Percentiles rank a stretch among this genome's conserved stretches.
These are phyloP conservation scores for Pleurotus giganteus DNA, from an alignment of 768 basidiomycete genomes.

Conservation along the genomic window DNA sequence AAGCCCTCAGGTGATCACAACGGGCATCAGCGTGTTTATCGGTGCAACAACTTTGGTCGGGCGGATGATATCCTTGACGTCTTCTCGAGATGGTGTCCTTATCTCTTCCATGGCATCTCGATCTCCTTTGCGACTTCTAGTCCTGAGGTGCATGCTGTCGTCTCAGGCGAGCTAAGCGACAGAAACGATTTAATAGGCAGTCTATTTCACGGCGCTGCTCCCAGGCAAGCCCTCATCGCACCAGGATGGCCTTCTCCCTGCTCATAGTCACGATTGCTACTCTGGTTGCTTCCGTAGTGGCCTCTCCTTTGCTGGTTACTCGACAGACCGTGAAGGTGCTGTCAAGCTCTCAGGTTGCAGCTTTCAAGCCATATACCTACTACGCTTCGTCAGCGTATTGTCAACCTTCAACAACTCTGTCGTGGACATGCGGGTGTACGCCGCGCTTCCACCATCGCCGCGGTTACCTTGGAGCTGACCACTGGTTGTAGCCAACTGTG, in stretches of 20 bases:
- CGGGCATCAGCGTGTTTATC: not conserved
- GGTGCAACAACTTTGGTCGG: not conserved
- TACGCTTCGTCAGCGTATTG: conserved; percentile 13
- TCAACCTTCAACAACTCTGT: not conserved
- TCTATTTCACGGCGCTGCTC: not conserved
- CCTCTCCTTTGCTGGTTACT: not conserved
- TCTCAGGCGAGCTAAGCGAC: not conserved
- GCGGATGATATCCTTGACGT: not conserved
- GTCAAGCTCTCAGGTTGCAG: conserved; percentile 35
- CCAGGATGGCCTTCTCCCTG: not conserved
- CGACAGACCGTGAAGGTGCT: conserved; percentile 37
- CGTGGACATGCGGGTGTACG: conserved; percentile 13
- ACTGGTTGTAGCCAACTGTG: conserved; percentile 6
- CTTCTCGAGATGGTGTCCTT: not conserved
- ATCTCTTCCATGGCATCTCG: not conserved
- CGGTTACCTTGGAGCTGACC: not conserved
- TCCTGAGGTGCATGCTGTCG: not conserved
- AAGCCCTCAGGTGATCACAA: not conserved
- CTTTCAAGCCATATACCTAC: conserved; percentile 43
- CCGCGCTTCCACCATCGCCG: not conserved
- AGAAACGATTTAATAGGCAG: not conserved
- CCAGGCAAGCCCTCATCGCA: not conserved
- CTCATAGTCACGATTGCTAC: not conserved
- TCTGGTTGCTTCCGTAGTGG: not conserved
- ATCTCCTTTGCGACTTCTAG: not conserved